A percentile compares a stretch with the other conserved stretches of the same genome.
Conservation (phyloP, 2,329 filamentous ascomycete species). For the Aspergillus uvarum region DNA sequence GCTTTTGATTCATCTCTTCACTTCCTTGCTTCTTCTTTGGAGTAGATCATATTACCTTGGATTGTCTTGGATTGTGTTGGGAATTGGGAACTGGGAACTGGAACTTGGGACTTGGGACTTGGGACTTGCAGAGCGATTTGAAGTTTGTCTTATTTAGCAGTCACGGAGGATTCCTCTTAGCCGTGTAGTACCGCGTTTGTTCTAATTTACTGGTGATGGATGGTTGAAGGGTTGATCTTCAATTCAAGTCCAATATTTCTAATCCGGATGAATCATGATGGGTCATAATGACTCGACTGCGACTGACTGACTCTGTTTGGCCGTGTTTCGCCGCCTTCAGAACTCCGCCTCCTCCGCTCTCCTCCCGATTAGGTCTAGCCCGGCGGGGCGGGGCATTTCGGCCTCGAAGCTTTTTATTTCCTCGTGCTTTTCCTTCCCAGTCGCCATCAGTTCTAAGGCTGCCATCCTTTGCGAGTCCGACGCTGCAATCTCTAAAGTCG, state of each 20-base stretch:
- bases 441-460: background rate
- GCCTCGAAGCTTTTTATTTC: slow-evolving; percentile 11
- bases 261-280: slow-evolving; percentile 14
- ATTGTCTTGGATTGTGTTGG: background rate
- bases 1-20: no score
- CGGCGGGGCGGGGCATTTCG: slow-evolving; percentile 11
- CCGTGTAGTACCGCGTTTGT: background rate
- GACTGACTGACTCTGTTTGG: slow-evolving; percentile 15
- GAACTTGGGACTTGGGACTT: background rate
- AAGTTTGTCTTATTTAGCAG: background rate
- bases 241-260: no score
- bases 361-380: slow-evolving; percentile 20
- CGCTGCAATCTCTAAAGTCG: background rate
- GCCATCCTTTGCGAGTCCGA: background rate
- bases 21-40: background rate
- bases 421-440: slow-evolving; percentile 9
- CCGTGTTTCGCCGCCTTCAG: slow-evolving; percentile 13
- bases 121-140: background rate
- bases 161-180: slow-evolving; percentile 8
- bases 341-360: background rate
- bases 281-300: slow-evolving; percentile 19
- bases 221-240: background rate
- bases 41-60: slow-evolving; percentile 1
- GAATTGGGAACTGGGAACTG: background rate
- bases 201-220: background rate